These are phyloP conservation scores for Rhodotorula sphaerocarpa DNA, from an alignment of 768 basidiomycete genomes.

Conservation along the genomic window DNA sequence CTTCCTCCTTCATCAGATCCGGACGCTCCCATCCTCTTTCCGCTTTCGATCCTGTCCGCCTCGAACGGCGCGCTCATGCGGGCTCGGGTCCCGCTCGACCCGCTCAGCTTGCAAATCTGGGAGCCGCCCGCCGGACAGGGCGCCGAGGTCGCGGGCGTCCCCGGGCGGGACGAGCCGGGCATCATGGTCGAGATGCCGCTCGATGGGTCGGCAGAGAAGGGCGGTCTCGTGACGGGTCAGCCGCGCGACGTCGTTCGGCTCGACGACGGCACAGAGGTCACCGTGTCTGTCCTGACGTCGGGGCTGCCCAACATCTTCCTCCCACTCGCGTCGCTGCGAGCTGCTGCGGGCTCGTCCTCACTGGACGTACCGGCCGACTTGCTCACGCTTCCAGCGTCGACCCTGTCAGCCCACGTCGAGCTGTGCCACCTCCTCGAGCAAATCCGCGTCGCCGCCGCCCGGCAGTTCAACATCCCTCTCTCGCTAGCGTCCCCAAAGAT, in stretches of 20 bases:
- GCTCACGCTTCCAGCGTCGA: constrained; percentile 8
- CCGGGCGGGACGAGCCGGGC: constrained; percentile 20
- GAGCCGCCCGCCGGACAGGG: constrained; percentile 18
- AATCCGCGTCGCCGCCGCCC: constrained; percentile 20
- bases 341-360: neutral
- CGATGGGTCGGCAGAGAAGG: neutral
- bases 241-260: constrained; percentile 12
- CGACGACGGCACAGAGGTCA: constrained; percentile 14
- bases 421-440: constrained; percentile 16
- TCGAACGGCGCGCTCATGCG: constrained; percentile 29
- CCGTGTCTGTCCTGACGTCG: constrained; percentile 22
- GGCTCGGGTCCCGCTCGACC: constrained; percentile 28
- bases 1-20: neutral
- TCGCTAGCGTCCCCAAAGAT: constrained; percentile 31
- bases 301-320: constrained; percentile 35
- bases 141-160: constrained; percentile 29
- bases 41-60: constrained; percentile 29
- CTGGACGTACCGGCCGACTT: neutral
- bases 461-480: constrained; percentile 9
- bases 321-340: constrained; percentile 10
- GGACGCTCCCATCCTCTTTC: constrained; percentile 16
- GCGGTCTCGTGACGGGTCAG: constrained; percentile 12
- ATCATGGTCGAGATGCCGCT: constrained; percentile 34
- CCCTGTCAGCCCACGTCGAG: constrained; percentile 1
- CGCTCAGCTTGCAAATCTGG: constrained; percentile 19